phyloP scores from a whole-genome alignment of 1,139 yeast genomes.

The Saccharomyces hybrid region DNA sequence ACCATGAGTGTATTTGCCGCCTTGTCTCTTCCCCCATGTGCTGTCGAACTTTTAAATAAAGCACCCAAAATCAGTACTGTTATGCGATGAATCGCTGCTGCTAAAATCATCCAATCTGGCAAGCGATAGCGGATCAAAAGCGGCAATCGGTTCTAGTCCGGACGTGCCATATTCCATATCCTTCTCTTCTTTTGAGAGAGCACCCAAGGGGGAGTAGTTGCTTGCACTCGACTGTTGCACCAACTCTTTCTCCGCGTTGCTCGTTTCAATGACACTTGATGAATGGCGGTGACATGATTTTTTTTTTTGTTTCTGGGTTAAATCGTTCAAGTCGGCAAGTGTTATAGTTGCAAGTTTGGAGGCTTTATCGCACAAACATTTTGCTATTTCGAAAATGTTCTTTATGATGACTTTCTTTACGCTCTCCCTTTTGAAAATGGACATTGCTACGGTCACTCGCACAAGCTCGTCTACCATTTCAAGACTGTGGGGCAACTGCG shows the following conservation, averaged over 20 bases:
- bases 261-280: not conserved
- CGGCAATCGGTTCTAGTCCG: not conserved
- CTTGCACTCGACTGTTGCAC: not conserved
- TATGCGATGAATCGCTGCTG: not conserved
- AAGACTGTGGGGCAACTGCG: conserved; percentile 8
- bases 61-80: no score
- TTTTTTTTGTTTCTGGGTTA: not conserved
- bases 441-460: conserved; percentile 12
- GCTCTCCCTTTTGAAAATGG: conserved; percentile 13
- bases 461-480: conserved; percentile 13
- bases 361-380: not conserved
- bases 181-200: no score
- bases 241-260: not conserved
- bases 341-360: not conserved
- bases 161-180: no score
- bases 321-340: not conserved
- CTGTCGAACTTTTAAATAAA: no score
- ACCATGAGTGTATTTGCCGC: not conserved
- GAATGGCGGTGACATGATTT: not conserved
- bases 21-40: no score
- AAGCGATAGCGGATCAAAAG: not conserved
- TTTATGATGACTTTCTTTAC: conserved; percentile 10
- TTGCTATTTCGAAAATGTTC: conserved; percentile 14
- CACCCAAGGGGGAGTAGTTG: not conserved
- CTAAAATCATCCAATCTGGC: not conserved